phyloP scores from a whole-genome alignment of 1,139 yeast genomes.

The Sugiyamaella sp. region DNA sequence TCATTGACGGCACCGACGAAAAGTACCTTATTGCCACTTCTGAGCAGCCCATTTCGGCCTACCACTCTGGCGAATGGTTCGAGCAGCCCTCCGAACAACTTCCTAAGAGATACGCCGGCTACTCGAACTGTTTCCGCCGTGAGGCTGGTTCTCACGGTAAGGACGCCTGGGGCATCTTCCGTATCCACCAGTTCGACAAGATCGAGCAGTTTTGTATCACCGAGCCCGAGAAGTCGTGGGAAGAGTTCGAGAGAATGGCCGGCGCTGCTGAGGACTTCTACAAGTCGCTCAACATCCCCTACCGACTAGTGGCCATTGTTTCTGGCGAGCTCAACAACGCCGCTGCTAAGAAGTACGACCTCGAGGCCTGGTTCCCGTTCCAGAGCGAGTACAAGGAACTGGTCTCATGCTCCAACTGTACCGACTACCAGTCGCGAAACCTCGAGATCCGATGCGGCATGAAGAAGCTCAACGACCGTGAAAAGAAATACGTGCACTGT shows the following conservation, averaged over 20 bases:
- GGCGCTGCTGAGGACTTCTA: conserved; percentile 89
- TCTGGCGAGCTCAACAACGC: conserved; percentile 99
- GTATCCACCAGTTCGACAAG: conserved; percentile 98
- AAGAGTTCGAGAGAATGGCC: conserved; percentile 95
- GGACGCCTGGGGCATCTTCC: conserved; percentile 99
- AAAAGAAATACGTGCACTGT: conserved; percentile 98
- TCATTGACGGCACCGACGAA: conserved; percentile 95
- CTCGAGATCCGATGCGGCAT: conserved; percentile 98
- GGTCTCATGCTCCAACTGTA: conserved; percentile 98
- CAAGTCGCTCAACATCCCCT: conserved; percentile 88
- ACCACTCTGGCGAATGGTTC: conserved; percentile 98
- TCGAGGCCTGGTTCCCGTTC: conserved; percentile 99
- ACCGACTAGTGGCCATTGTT: conserved; percentile 96
- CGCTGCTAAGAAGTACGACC: conserved; percentile 97
- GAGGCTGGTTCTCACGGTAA: conserved; percentile 99
- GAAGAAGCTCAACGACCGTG: conserved; percentile 92
- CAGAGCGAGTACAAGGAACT: conserved; percentile 98
- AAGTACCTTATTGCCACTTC: conserved; percentile 98
- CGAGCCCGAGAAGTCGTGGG: conserved; percentile 98
- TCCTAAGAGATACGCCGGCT: conserved; percentile 93
- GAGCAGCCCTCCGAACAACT: conserved; percentile 96
- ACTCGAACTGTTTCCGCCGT: conserved; percentile 97
- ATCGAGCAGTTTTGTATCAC: conserved; percentile 92
- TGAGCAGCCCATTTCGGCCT: conserved; percentile 98
- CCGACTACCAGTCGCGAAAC: conserved; percentile 98